Evolutionary conservation across 2,329 filamentous ascomycete species (phyloP), one percentile per base, ranked within the genome.

Genomic region (Sporothrix dimorphospora): DNA sequence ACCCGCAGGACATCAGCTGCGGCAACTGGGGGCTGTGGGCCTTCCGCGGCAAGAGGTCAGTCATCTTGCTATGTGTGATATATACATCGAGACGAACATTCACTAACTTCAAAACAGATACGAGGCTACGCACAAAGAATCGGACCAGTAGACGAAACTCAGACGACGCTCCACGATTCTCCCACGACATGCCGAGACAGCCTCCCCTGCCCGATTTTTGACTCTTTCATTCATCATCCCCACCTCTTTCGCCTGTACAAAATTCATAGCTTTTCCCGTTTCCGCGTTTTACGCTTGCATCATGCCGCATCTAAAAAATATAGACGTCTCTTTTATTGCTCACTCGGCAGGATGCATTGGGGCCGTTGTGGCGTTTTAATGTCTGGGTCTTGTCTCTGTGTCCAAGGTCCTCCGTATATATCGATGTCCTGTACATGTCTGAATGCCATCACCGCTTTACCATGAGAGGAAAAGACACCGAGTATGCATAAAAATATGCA

Each of bases 21-120:
- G 95, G 96, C 71, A 99, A 99, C 81, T 99, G 94, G 94, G 96
- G 96, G 12, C 85, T 97, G 1, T 99, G 97, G 94, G 94, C 92
- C 16, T 99, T 99, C 85, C 89, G 96, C 82, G 96, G 96, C 77
- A 99, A 99, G 89, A 92, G 95, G 89, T 98, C 88, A 38, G 12
- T 24, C 24, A 38, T 40, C 8, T 65, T 47, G 57, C 21, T n/a
- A 53, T 19, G 34, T 65, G 24, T 27, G 19, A 40, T n/a, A n/a
- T n/a, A n/a, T n/a, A n/a, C n/a, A n/a, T n/a, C 38, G n/a, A 66
- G n/a, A 34, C 24, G n/a, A 57, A 57, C 27, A 19, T 24, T 6
- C 11, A 21, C 57, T 63, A 42, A 63, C 57, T 53, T 24, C 47
- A 63, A 27, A 63, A 27, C 51, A 76, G 75, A 71, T 76, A 76